These are phyloP conservation scores for Colletotrichum sp. DNA, from an alignment of 2,329 filamentous ascomycete species.

Conservation along the genomic window DNA sequence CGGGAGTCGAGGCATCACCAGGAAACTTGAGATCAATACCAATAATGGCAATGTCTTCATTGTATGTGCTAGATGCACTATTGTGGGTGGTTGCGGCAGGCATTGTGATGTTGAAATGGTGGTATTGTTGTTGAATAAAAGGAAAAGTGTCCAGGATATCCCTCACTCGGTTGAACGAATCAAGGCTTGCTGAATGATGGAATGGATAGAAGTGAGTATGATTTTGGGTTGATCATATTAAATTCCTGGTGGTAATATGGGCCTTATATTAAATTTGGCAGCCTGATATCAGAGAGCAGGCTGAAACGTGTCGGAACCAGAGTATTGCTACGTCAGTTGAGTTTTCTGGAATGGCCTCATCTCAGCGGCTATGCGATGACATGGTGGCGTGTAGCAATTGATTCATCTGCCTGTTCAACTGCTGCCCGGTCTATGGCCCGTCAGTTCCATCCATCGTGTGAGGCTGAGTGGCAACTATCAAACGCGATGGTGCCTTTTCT, in stretches of 20 bases:
- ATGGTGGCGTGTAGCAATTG: neutral
- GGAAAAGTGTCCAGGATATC: neutral
- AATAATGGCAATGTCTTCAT: neutral
- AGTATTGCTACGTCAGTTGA: neutral
- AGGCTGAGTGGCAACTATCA: neutral
- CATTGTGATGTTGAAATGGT: neutral
- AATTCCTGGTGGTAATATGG: neutral
- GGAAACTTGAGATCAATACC: neutral
- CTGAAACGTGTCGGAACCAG: neutral
- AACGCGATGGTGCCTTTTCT: neutral
- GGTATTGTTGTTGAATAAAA: neutral
- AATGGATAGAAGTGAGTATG: neutral
- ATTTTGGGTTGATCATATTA: neutral
- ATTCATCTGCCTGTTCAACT: neutral
- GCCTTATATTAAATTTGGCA: neutral
- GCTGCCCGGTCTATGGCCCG: neutral
- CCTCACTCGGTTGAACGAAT: neutral
- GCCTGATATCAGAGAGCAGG: neutral
- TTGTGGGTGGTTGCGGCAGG: neutral
- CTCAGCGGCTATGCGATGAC: neutral
- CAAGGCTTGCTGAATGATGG: neutral
- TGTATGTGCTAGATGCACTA: neutral
- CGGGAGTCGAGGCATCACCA: neutral
- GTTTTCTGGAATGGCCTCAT: neutral
- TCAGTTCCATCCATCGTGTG: neutral